Evolutionary conservation across 805 yeast genomes (phyloP), one percentile per base, ranked within the genome.

Genomic region (Saturnispora quitensis): DNA sequence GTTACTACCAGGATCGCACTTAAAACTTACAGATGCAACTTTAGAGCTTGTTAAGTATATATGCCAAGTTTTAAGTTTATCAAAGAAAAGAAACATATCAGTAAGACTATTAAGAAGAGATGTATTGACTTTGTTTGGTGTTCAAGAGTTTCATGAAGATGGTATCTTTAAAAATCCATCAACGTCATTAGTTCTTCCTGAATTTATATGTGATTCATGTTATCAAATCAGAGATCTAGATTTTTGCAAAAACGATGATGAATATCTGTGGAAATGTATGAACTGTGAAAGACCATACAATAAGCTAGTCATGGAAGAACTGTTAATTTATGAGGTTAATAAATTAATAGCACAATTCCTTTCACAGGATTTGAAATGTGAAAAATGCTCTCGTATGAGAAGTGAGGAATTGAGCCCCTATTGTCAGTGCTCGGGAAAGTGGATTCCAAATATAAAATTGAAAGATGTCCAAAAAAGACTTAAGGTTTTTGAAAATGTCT

Each of bases 341-440:
- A 71, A 76, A 54, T 61, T 75, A 25, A 54, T 86, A 1, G 74
- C 82, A n/a, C 68, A 73, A 49, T 93, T 77, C 66, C 79, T 80
- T 63, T 71, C 77, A 22, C 99, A 93, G 67, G 98, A 91, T 66
- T 71, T 86, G 59, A 78, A 77, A 58, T 93, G 99, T 66, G 62
- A 70, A 17, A 89, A 86, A 62, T 93, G 99, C 67, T 74, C 78
- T 25, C 77, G 72, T 52, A 71, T 88, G 52, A 80, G 80, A 59
- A 80, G 77, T 35, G 83, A 79, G 58, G 82, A 84, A 55, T 73
- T 93, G 77, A 76, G 89, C 33, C 73, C 73, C 31, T 81, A 81
- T 64, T 95, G 99, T 67, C 68, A 77, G 20, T 93, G 99, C 64
- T 91, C 99, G 0, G 99, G 99, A 8, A 64, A 68, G 15, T 89